Base-by-base conservation (phyloP, 1,284 basidiomycete genomes). In the Wolfiporia cocos region DNA sequence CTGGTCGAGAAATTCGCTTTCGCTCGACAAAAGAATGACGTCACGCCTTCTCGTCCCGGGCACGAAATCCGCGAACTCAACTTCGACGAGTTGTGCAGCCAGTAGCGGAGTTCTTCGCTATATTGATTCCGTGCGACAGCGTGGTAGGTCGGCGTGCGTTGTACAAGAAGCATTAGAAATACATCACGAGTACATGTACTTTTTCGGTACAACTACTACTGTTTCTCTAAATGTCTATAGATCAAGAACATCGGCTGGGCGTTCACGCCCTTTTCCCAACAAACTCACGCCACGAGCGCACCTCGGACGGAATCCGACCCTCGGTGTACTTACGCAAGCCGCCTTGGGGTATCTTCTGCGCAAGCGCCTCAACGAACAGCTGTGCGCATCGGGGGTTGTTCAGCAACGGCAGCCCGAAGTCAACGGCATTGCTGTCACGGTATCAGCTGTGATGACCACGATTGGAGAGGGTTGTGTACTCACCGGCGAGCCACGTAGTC, bases 401-500 rank as follows among this genome's bases (percentile, higher is more conserved):
- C 53, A 99, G 73, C 47, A 98, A 66, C 9, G 92, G 88, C 46
- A 88, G 70, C 50, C 90, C 92, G 56, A 95, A 95, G 70, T 94
- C 90, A 39, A 94, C 92, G 36, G 91, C 90, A 56, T 92, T 93
- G 52, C 91, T 86, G 49, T 42, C 12, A 26, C 10, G 22, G 18
- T n/a, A 29, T 2, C 34, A 54, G 44, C 11, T 10, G n/a, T 24
- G 17, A 21, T 37, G 41, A 34, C 34, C 21, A 28, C 10, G 18
- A 20, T 35, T 34, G 36, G 5, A 46, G 17, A 35, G 37, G 37
- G 33, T 20, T 19, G 22, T 22, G 20, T 33, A 69, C 73, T 53
- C 56, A 85, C 79, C 86, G 73, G 56, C 92, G 79, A 41, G 96
- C 93, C 33, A 98, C 94, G 57, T 99, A 99, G 61, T 99, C 93